Conservation (phyloP, 2,329 filamentous ascomycete species). For the Fusarium hainanense region DNA sequence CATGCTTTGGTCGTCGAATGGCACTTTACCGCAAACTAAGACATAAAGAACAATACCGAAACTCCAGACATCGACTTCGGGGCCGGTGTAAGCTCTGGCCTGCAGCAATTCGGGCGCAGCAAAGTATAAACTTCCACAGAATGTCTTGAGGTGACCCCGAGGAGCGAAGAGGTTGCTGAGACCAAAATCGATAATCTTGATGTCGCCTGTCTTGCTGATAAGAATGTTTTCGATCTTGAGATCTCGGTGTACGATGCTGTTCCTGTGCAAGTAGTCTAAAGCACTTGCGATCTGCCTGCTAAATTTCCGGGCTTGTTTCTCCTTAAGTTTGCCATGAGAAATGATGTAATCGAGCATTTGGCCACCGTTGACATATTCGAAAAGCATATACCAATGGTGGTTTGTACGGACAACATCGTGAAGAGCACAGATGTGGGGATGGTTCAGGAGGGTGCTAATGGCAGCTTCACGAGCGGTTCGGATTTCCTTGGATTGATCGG, state of each 20-base stretch:
- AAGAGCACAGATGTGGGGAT: constrained; percentile 96
- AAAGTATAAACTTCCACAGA: constrained; percentile 97
- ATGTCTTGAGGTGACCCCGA: constrained; percentile 87
- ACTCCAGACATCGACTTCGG: constrained; percentile 98
- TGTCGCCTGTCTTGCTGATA: constrained; percentile 98
- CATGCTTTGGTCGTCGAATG: constrained; percentile 99
- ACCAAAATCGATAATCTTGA: constrained; percentile 99
- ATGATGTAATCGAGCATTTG: constrained; percentile 99
- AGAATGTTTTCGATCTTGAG: constrained; percentile 99
- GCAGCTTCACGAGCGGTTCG: constrained; percentile 94
- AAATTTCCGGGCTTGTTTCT: constrained; percentile 98
- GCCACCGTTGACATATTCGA: constrained; percentile 97
- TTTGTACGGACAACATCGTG: constrained; percentile 94
- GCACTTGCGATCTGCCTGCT: constrained; percentile 96
- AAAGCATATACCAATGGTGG: constrained; percentile 99
- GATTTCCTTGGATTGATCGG: constrained; percentile 96
- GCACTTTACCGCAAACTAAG: constrained; percentile 95
- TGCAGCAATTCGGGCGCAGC: constrained; percentile 94
- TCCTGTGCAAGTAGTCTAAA: constrained; percentile 95
- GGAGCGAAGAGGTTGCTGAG: constrained; percentile 96
- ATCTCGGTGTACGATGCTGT: constrained; percentile 97
- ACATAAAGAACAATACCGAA: constrained; percentile 99
- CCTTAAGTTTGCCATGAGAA: constrained; percentile 95
- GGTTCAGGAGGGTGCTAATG: constrained; percentile 92
- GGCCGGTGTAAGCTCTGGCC: constrained; percentile 92